Base-by-base conservation (phyloP, 306 rosid species). In the Cicer yamashitae region DNA sequence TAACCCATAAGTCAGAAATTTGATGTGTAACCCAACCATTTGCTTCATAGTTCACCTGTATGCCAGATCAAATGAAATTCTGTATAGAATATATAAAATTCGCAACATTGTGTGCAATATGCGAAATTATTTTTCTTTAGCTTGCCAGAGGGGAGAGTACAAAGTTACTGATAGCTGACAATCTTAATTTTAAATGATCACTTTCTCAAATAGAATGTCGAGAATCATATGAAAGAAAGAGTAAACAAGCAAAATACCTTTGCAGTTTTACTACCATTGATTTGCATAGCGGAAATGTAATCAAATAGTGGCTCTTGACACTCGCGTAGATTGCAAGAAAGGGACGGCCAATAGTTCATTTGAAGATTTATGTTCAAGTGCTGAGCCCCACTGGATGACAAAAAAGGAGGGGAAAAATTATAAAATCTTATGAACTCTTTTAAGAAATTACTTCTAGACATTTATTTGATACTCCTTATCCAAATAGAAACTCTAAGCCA, bases 341-440 rank as follows among this genome's bases (percentile, higher is more conserved):
- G 96, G 71, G 97, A 84, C 9, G 96, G 97, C 98, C 97, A 91
- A 74, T 94, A 94, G 82, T 94, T 94, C 97, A 94, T 94, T 78
- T 94, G 96, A 75, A 94, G 97, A 76, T 94, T 94, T 57, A 94
- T 86, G 84, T 94, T 94, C 73, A 85, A 78, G 84, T 94, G 98
- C 65, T 93, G 98, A 81, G 98, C 97, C n/a, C 97, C 88, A 56
- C 98, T 94, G 93, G 63, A 86, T 22, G 30, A 67, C 67, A 62
- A 65, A 52, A 65, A 53, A 70, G 34, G 37, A 65, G 17, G 18
- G 44, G 38, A 74, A 70, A 77, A 58, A 67, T 87, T 65, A 79
- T 81, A 67, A 79, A 80, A 64, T 39, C 58, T 71, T 11, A 38
- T 15, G 15, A 69, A 66, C 69, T 54, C 46, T 47, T 67, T 67